Conservation (phyloP, 2,329 filamentous ascomycete species). For the Drechslerella coelobrocha region DNA sequence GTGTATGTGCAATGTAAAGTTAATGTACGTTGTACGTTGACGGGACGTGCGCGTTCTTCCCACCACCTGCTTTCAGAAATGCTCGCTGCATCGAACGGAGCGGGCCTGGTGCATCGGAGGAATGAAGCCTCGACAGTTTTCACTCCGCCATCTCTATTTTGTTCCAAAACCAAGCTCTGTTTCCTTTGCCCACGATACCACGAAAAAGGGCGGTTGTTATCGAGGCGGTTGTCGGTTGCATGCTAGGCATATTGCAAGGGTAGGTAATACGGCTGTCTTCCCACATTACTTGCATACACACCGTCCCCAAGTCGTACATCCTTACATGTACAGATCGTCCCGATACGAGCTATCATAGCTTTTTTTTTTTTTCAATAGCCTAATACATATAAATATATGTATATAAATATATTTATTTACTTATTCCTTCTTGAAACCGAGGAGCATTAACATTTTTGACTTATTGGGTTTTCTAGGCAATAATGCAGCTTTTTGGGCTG, state of each 20-base stretch:
- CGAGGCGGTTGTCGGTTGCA: background rate
- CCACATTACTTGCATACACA: background rate
- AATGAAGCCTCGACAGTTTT: conserved; percentile 16
- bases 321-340: background rate
- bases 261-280: background rate
- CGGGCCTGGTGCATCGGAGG: conserved; percentile 11
- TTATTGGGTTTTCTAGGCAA: background rate
- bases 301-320: background rate
- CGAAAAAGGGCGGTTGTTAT: background rate
- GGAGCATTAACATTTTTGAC: conserved; percentile 4
- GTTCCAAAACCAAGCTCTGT: background rate
- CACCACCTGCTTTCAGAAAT: conserved; percentile 47
- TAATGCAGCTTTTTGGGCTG: background rate
- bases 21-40: conserved; percentile 7
- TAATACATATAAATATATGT: background rate
- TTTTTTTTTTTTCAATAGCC: background rate
- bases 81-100: conserved; percentile 23
- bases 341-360: background rate
- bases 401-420: background rate
- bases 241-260: conserved; percentile 1
- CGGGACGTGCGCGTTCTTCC: conserved; percentile 35
- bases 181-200: background rate
- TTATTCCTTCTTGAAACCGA: conserved; percentile 2
- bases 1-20: conserved; percentile 1
- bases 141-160: conserved; percentile 8